These are phyloP conservation scores for Barnettozyma sp. DNA, from an alignment of 805 yeast genomes.

Conservation along the genomic window DNA sequence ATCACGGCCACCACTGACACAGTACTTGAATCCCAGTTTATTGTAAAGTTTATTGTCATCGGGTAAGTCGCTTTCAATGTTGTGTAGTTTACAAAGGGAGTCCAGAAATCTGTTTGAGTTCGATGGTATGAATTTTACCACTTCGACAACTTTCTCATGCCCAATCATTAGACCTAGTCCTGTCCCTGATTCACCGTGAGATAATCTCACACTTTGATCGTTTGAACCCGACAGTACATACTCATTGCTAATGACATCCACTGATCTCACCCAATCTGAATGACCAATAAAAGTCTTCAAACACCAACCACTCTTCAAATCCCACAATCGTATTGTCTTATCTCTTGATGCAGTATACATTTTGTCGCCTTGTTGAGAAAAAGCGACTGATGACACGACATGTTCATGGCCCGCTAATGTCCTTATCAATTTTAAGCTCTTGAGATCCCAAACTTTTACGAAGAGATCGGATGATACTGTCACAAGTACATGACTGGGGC, in stretches of 20 bases:
- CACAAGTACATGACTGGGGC: constrained; percentile 29
- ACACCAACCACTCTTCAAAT: constrained; percentile 60
- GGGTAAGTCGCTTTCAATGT: constrained; percentile 3
- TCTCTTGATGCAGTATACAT: constrained; percentile 63
- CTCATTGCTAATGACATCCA: constrained; percentile 50
- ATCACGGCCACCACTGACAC: constrained; percentile 78
- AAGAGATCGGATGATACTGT: constrained; percentile 44
- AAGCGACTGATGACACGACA: constrained; percentile 59
- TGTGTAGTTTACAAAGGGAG: constrained; percentile 28
- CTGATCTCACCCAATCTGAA: constrained; percentile 78
- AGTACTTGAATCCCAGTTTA: constrained; percentile 56
- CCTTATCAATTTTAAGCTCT: constrained; percentile 45
- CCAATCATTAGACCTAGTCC: constrained; percentile 64
- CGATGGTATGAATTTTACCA: constrained; percentile 57
- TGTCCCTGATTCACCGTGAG: constrained; percentile 59
- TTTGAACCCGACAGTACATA: constrained; percentile 68
- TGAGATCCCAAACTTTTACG: constrained; percentile 67
- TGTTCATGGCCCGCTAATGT: constrained; percentile 84
- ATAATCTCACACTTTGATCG: constrained; percentile 66
- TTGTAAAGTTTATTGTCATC: constrained; percentile 24
- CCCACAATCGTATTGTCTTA: constrained; percentile 56
- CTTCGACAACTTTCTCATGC: constrained; percentile 80
- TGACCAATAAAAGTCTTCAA: constrained; percentile 66
- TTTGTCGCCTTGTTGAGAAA: constrained; percentile 35
- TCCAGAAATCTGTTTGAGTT: constrained; percentile 43